Conservation (phyloP, 2,329 filamentous ascomycete species). For the Orbilia quercus region DNA sequence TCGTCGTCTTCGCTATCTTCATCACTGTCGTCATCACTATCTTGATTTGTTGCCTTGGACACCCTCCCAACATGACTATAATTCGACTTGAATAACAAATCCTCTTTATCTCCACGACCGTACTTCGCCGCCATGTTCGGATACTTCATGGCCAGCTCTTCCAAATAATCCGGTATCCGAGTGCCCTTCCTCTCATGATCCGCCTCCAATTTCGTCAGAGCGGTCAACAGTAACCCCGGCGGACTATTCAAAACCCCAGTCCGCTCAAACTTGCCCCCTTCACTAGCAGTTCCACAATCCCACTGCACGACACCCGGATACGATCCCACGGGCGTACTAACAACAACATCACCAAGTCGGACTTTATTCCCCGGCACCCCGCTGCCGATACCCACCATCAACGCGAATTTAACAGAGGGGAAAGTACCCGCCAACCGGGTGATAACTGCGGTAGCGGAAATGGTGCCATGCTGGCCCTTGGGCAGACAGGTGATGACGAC, state of each 20-base stretch:
- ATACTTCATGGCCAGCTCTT: neutral
- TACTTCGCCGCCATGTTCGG: neutral
- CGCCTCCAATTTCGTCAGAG: slow-evolving; percentile 56
- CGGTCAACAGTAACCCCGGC: slow-evolving; percentile 8
- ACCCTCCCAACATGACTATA: neutral
- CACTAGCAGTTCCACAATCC: neutral
- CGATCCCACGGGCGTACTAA: neutral
- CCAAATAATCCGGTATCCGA: neutral
- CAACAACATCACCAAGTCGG: slow-evolving; percentile 9
- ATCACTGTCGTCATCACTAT: no score
- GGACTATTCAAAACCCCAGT: neutral
- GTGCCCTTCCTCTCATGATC: neutral
- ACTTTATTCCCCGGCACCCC: slow-evolving; percentile 11
- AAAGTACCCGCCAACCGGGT: slow-evolving; percentile 18
- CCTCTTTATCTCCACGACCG: neutral
- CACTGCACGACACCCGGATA: slow-evolving; percentile 13
- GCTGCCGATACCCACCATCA: slow-evolving; percentile 33
- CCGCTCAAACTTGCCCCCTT: neutral
- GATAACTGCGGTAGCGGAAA: neutral
- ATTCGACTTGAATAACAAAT: neutral
- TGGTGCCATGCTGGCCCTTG: slow-evolving; percentile 4
- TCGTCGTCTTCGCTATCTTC: no score
- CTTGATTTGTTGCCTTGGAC: slow-evolving; percentile 6
- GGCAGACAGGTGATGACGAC: slow-evolving; percentile 18
- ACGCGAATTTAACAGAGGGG: slow-evolving; percentile 12